Evolutionary conservation across 2,329 filamentous ascomycete genomes (phyloP), one percentile per base, ranked within the genome.

Genomic region (Fusarium nygamai): DNA sequence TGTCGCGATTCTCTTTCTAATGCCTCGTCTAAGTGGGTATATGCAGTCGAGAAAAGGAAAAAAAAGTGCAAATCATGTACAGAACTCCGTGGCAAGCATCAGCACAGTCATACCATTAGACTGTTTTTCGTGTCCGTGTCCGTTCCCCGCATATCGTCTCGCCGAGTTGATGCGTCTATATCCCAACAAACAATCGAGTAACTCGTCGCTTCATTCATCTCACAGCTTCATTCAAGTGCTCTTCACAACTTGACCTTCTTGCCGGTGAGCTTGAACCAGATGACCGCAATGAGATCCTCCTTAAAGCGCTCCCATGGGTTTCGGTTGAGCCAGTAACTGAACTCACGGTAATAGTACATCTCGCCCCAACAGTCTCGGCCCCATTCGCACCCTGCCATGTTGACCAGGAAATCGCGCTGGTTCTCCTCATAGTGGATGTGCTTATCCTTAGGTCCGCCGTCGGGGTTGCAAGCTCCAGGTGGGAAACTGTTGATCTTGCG

Each of bases 351-450:
- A 82, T 93, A 92, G 85, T 98, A 98, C 91, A 99, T 98, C 84
- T 99, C 96, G 43, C 92, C 92, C 96, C 96, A 98, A 83, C 96
- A 99, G 84, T 99, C 96, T 57, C 96, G 91, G 8, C 96, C 96
- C 93, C 94, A 98, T 83, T 98, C 93, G 82, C 96, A 99, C 8
- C 96, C 96, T 11, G 96, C 96, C 96, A 99, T 98, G 83, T 98
- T 99, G 78, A 99, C 96, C 53, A 98, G 78, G 80, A 99, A 98
- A 82, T 99, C 96, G 34, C 94, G 90, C 68, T 97, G 95, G 47
- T 90, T 87, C 82, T 96, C 88, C 76, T 93, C 88, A 82, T 99
- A 99, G 83, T 99, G 97, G 71, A 97, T 92, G 22, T 88, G 88
- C 3, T 91, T 89, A 78, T 98, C 90, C 77, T 93, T 91, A 59